Percentiles rank a stretch among this genome's conserved stretches.
phyloP scores from a whole-genome alignment of 805 yeast genomes.

The Saturnispora dispora region DNA sequence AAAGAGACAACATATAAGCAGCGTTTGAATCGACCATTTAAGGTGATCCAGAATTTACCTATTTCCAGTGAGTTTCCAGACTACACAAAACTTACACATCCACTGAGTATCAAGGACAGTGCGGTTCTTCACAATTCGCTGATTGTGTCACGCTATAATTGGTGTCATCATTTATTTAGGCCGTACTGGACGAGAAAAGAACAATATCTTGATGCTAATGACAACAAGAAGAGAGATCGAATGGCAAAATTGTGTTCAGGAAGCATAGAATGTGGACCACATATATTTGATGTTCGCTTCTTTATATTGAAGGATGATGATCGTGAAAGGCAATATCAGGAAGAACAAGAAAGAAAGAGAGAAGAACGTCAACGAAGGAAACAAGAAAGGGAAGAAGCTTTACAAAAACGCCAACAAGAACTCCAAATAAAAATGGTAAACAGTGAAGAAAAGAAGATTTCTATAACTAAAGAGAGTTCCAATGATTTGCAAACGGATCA shows the following conservation, averaged over 20 bases:
- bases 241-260: constrained; percentile 87
- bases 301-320: constrained; percentile 82
- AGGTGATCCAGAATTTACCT: constrained; percentile 57
- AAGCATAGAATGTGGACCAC: constrained; percentile 70
- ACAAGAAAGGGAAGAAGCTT: constrained; percentile 22
- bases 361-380: constrained; percentile 27
- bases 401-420: constrained; percentile 13
- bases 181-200: constrained; percentile 56
- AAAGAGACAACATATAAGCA: constrained; percentile 24
- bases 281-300: constrained; percentile 62
- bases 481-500: not conserved
- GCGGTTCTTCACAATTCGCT: constrained; percentile 66
- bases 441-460: not conserved
- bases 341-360: constrained; percentile 24
- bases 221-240: constrained; percentile 49
- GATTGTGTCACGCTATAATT: constrained; percentile 59
- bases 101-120: constrained; percentile 63
- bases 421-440: not conserved
- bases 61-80: constrained; percentile 56
- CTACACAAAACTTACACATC: constrained; percentile 49
- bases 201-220: constrained; percentile 39
- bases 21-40: constrained; percentile 46
- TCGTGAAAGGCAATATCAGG: constrained; percentile 36
- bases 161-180: constrained; percentile 63
- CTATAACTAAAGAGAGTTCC: not conserved